phyloP scores from a whole-genome alignment of 768 basidiomycete species.

The Naganishia onofrii region DNA sequence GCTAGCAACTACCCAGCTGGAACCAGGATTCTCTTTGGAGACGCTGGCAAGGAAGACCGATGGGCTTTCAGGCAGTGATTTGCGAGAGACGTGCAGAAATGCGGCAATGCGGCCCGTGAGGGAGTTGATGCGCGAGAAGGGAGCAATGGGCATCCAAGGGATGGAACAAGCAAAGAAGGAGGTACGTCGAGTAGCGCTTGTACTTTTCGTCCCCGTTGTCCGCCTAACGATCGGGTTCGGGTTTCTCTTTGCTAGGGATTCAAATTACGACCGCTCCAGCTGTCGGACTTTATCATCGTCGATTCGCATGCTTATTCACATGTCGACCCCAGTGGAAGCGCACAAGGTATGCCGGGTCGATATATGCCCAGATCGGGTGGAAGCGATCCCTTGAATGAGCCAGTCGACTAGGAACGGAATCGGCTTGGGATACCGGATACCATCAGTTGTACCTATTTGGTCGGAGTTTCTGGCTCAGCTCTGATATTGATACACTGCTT shows the following conservation, averaged over 20 bases:
- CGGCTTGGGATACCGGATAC: neutral
- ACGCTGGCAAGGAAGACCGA: slow-evolving; percentile 67
- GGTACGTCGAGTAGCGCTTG: slow-evolving; percentile 43
- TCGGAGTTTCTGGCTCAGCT: neutral
- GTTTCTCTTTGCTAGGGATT: slow-evolving; percentile 64
- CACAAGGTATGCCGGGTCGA: slow-evolving; percentile 18
- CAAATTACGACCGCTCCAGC: slow-evolving; percentile 66
- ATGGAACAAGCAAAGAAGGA: slow-evolving; percentile 56
- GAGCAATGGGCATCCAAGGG: slow-evolving; percentile 55
- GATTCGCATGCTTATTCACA: slow-evolving; percentile 50
- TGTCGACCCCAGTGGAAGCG: slow-evolving; percentile 45
- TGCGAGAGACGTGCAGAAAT: slow-evolving; percentile 85
- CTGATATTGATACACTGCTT: neutral
- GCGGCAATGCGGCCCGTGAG: slow-evolving; percentile 82
- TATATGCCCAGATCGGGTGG: slow-evolving; percentile 10
- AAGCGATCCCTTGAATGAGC: slow-evolving; percentile 18
- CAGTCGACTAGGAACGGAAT: slow-evolving; percentile 2
- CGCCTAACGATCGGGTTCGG: neutral
- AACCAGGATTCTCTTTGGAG: slow-evolving; percentile 63
- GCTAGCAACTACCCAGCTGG: slow-evolving; percentile 72
- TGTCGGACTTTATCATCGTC: slow-evolving; percentile 65
- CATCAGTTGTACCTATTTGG: neutral
- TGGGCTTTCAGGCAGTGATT: slow-evolving; percentile 82
- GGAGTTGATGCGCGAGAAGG: slow-evolving; percentile 50
- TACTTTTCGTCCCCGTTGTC: neutral